A percentile compares a stretch with the other conserved stretches of the same genome.
Evolutionary conservation across 148 eudicot species (phyloP).

Genomic region (Heliamphora exappendiculata): DNA sequence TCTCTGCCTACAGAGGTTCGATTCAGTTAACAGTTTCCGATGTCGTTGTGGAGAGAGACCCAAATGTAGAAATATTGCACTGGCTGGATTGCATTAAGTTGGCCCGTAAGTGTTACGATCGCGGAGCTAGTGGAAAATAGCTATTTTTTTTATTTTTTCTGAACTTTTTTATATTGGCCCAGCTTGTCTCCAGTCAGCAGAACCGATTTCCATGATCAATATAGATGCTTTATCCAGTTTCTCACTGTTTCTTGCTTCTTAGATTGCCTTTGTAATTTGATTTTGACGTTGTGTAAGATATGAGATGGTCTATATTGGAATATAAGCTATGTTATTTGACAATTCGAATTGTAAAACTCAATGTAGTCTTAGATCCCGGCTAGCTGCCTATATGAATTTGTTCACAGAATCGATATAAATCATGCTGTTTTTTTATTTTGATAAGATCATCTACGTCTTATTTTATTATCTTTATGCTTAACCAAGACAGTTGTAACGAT

Average conservation of each 20-base stretch:
- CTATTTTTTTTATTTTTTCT: too few species aligned
- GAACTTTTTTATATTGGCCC: too few species aligned
- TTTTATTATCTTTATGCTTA: too few species aligned
- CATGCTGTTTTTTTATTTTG: too few species aligned
- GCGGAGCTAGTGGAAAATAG: too few species aligned
- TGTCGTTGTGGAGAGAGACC: constrained; percentile 52
- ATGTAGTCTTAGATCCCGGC: too few species aligned
- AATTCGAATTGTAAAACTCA: too few species aligned
- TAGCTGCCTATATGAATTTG: too few species aligned
- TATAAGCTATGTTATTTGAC: background rate
- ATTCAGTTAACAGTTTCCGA: constrained; percentile 74
- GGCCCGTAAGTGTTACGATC: constrained; percentile 32
- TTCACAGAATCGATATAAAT: too few species aligned
- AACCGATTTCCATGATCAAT: background rate
- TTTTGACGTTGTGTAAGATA: background rate
- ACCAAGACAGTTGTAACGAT: too few species aligned
- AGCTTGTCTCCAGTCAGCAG: background rate
- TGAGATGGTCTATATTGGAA: background rate
- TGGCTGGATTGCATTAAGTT: constrained; percentile 72
- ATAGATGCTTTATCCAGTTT: background rate
- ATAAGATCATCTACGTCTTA: too few species aligned
- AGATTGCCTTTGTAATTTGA: background rate
- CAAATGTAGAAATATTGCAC: constrained; percentile 70
- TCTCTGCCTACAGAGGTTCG: constrained; percentile 46
- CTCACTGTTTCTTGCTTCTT: background rate